A percentile compares a stretch with the other conserved stretches of the same genome.
phyloP scores from a whole-genome alignment of 163 green algal genomes.

The Prototheca wickerhamii region DNA sequence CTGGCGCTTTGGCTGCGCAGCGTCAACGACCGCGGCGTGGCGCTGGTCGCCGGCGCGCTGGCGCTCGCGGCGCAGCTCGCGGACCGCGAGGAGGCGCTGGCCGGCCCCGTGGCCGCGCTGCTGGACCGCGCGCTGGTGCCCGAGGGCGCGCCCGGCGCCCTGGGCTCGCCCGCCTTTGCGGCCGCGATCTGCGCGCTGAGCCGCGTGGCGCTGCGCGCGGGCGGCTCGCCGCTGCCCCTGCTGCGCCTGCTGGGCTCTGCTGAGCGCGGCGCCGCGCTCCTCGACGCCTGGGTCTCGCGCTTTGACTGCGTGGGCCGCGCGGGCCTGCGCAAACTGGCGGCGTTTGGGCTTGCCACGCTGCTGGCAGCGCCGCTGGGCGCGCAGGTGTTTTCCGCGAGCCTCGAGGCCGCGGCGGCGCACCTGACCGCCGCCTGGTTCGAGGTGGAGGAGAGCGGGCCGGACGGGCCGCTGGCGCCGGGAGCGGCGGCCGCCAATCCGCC shows the following conservation, averaged over 20 bases:
- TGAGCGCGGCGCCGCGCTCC: slow-evolving; percentile 7
- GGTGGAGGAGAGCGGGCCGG: slow-evolving; percentile 11
- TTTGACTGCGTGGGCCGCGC: slow-evolving; percentile 31
- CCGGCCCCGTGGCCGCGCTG: slow-evolving; percentile 13
- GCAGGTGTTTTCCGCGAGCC: slow-evolving; percentile 20
- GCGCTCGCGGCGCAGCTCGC: background rate
- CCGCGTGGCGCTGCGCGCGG: background rate
- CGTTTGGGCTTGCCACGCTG: slow-evolving; percentile 35
- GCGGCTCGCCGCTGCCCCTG: background rate
- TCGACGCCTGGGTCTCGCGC: slow-evolving; percentile 43
- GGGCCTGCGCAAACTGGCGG: slow-evolving; percentile 31
- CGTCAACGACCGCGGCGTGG: slow-evolving; percentile 42
- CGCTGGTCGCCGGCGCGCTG: background rate
- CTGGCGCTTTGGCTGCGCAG: slow-evolving; percentile 21
- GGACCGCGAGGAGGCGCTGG: background rate
- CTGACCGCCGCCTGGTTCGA: slow-evolving; percentile 40
- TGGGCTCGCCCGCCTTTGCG: background rate
- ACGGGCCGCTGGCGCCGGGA: background rate
- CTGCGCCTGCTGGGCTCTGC: background rate
- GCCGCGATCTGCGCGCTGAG: background rate
- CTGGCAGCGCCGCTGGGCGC: slow-evolving; percentile 24
- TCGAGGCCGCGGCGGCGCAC: slow-evolving; percentile 26
- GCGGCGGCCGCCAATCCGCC: too few relatives aligned
- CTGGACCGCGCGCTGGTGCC: background rate
- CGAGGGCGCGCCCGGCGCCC: slow-evolving; percentile 3